Conservation (phyloP, 1,139 yeast species). For the Yamadazyma sp. region DNA sequence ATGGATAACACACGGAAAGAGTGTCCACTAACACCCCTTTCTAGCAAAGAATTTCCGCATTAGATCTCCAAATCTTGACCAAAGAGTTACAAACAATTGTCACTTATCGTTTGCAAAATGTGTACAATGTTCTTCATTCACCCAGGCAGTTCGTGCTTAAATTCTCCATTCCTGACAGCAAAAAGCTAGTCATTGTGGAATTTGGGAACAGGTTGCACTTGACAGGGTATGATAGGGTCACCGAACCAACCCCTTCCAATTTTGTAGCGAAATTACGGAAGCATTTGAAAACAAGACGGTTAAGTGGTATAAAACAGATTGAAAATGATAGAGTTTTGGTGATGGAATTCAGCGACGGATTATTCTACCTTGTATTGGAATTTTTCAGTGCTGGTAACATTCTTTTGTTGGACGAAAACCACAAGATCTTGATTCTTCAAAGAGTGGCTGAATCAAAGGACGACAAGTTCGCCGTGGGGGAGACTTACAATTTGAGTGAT, state of each 20-base stretch:
- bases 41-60: slow-evolving; percentile 84
- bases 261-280: slow-evolving; percentile 85
- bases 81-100: slow-evolving; percentile 63
- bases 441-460: slow-evolving; percentile 76
- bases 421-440: slow-evolving; percentile 70
- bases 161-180: slow-evolving; percentile 82
- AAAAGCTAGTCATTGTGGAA: slow-evolving; percentile 72
- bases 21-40: slow-evolving; percentile 14
- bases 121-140: slow-evolving; percentile 77
- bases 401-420: slow-evolving; percentile 66
- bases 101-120: slow-evolving; percentile 76
- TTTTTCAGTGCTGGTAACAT: slow-evolving; percentile 95
- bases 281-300: slow-evolving; percentile 77
- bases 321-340: slow-evolving; percentile 80
- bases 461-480: slow-evolving; percentile 70
- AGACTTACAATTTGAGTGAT: slow-evolving; percentile 57
- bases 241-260: slow-evolving; percentile 78
- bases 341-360: slow-evolving; percentile 77
- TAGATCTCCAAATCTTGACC: slow-evolving; percentile 74
- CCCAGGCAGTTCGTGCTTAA: slow-evolving; percentile 75
- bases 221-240: slow-evolving; percentile 78
- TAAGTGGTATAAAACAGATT: slow-evolving; percentile 71
- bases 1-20: too few relatives aligned
- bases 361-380: slow-evolving; percentile 77
- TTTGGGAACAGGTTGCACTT: slow-evolving; percentile 82